These are phyloP conservation scores for Scedosporium apiospermum DNA, from an alignment of 2,329 filamentous ascomycete genomes.

Conservation along the genomic window DNA sequence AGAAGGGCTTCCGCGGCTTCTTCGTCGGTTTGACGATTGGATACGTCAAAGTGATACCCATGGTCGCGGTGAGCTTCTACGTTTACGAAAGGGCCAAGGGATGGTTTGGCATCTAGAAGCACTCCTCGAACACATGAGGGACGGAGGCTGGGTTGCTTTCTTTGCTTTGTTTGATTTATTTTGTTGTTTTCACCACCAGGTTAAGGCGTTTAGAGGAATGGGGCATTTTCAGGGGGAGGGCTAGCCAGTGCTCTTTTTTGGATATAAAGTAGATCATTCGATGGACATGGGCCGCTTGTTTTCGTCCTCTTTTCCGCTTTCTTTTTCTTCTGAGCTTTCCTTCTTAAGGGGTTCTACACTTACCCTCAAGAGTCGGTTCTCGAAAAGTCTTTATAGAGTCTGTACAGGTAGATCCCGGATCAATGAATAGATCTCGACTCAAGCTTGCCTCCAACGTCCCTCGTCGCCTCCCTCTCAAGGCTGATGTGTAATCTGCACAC, in stretches of 20 bases:
- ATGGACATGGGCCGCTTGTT: not conserved
- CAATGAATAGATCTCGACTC: not conserved
- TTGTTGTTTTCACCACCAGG: too few relatives aligned
- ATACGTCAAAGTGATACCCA: conserved; percentile 86
- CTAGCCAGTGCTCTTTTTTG: not conserved
- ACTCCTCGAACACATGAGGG: not conserved
- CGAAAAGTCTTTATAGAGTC: not conserved
- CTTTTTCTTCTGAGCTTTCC: not conserved
- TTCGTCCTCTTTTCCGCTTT: not conserved
- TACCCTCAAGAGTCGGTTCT: not conserved
- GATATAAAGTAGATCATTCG: not conserved
- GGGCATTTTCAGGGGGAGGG: too few relatives aligned
- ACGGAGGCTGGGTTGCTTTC: not conserved
- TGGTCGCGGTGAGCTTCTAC: conserved; percentile 65
- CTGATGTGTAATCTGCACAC: too few relatives aligned
- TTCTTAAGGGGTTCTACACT: not conserved
- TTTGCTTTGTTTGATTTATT: too few relatives aligned
- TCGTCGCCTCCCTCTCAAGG: not conserved
- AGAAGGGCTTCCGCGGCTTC: conserved; percentile 72
- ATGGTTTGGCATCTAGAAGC: conserved; percentile 50
- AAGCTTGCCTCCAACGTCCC: not conserved
- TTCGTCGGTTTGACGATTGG: conserved; percentile 91
- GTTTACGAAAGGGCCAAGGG: conserved; percentile 57
- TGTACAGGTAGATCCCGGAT: not conserved
- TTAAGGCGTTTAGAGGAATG: too few relatives aligned